Percentiles rank a stretch among this genome's conserved stretches.
phyloP scores from a whole-genome alignment of 768 basidiomycete genomes.

The Kwoniella sp. region DNA sequence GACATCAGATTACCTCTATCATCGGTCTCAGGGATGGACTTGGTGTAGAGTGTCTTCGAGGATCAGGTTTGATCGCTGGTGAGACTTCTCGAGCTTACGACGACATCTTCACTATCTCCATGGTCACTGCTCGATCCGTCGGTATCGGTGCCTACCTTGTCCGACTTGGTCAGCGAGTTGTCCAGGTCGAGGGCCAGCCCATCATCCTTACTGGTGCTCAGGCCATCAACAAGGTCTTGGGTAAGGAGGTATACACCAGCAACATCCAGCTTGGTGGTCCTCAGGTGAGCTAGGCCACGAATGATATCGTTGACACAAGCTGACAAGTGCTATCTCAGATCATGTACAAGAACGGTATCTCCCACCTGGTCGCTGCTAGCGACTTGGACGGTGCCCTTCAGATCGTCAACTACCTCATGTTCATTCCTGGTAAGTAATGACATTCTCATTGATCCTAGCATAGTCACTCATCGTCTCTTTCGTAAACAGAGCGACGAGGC shows the following conservation, averaged over 20 bases:
- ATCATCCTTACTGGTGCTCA: conserved; percentile 97
- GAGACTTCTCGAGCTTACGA: conserved; percentile 98
- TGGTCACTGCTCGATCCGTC: conserved; percentile 97
- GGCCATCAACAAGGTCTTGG: conserved; percentile 97
- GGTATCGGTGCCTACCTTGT: conserved; percentile 99
- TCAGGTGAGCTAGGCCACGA: conserved; percentile 62
- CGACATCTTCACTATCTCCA: conserved; percentile 98
- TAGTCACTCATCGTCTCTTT: neutral
- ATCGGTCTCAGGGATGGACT: conserved; percentile 97
- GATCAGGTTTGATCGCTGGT: conserved; percentile 96
- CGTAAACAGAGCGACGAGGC: conserved; percentile 61
- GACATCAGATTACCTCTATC: conserved; percentile 92
- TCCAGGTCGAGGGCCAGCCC: conserved; percentile 98
- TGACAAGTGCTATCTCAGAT: conserved; percentile 60
- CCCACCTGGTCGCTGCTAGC: conserved; percentile 90
- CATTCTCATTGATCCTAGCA: too few relatives aligned
- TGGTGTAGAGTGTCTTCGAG: conserved; percentile 92
- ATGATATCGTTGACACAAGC: too few relatives aligned
- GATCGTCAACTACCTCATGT: conserved; percentile 92
- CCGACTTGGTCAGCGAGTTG: conserved; percentile 92
- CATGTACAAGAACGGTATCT: conserved; percentile 99
- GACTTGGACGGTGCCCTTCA: conserved; percentile 93
- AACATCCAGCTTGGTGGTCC: conserved; percentile 98
- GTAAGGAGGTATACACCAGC: conserved; percentile 97
- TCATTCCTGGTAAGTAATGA: conserved; percentile 68